Evolutionary conservation across 2,329 filamentous ascomycete species (phyloP), one percentile per base, ranked within the genome.

Genomic region (Tothia fuscella): DNA sequence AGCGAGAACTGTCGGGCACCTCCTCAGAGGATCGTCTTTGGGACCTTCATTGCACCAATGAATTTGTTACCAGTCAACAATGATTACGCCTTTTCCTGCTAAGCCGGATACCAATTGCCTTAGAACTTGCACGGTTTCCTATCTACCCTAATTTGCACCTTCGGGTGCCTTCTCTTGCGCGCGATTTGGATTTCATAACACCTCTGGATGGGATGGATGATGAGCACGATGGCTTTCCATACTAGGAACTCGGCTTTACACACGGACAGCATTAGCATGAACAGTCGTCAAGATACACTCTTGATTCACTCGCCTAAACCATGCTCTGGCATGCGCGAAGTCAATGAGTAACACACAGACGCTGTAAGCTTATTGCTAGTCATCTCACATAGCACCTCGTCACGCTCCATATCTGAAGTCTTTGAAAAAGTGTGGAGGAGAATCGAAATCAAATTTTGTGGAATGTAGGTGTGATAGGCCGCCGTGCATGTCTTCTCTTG

Each of bases 1-100:
- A 65, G 65, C 60, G 67, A 63, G 61, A 60, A 56, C 61, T 64
- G 67, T 63, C 68, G 64, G 41, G 19, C 33, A 38, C 64, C 68
- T 61, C 43, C 41, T 47, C 57, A 63, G 35, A 37, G 65, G 64
- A 57, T 56, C 49, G 66, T 65, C 67, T 70, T 71, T 63, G 67
- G 67, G 66, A 64, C 65, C 62, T 66, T 62, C 54, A 52, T 29
- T n/a, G 30, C 41, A 36, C n/a, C 21, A 28, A 9, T 46, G 42
- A 9, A 34, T 26, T 14, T 38, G 30, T 22, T 34, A 39, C 16
- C 28, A 36, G 26, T 30, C n/a, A 47, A 48, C 48, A 16, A 48
- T 43, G 49, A 47, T 48, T 47, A 32, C 39, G 22, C 13, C 30
- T 32, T 36, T 39, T 34, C 38, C 22, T 44, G 38, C 44, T 39